These are phyloP conservation scores for Lactarius akahatsu DNA, from an alignment of 768 basidiomycete genomes.

Conservation along the genomic window DNA sequence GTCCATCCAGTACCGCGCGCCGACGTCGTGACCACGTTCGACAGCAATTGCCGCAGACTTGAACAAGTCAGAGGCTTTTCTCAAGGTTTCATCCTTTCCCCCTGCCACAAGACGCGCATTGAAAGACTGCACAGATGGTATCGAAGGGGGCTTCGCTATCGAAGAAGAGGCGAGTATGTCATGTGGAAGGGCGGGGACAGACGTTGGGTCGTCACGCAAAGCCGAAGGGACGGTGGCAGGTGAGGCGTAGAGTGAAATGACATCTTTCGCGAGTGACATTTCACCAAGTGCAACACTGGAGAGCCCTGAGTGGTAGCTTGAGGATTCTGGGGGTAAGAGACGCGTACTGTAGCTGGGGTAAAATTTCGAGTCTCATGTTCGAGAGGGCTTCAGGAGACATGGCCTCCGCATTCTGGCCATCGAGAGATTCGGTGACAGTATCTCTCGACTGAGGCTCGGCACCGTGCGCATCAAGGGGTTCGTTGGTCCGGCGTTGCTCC, in stretches of 20 bases:
- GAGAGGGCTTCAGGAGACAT: constrained; percentile 75
- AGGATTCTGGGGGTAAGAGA: background rate
- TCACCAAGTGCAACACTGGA: constrained; percentile 72
- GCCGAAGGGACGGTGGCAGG: constrained; percentile 1
- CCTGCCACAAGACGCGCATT: constrained; percentile 71
- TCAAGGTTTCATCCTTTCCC: constrained; percentile 75
- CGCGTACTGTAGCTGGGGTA: constrained; percentile 72
- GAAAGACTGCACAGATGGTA: constrained; percentile 63
- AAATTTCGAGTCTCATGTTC: constrained; percentile 70
- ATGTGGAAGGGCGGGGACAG: constrained; percentile 17
- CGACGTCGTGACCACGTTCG: constrained; percentile 57
- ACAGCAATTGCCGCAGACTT: constrained; percentile 67
- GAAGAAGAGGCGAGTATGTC: constrained; percentile 55
- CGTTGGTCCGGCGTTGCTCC: constrained; percentile 25
- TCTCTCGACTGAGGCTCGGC: constrained; percentile 35
- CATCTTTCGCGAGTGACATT: constrained; percentile 72
- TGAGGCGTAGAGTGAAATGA: constrained; percentile 59
- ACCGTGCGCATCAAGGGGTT: constrained; percentile 28
- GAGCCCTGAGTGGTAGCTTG: constrained; percentile 1
- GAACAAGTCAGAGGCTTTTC: constrained; percentile 71
- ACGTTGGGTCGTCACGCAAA: background rate
- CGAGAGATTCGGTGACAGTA: constrained; percentile 33
- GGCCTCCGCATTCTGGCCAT: constrained; percentile 39
- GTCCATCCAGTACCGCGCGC: constrained; percentile 80
- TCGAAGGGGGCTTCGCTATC: constrained; percentile 56